phyloP scores from a whole-genome alignment of 805 yeast species.

The Saturnispora ahearnii region DNA sequence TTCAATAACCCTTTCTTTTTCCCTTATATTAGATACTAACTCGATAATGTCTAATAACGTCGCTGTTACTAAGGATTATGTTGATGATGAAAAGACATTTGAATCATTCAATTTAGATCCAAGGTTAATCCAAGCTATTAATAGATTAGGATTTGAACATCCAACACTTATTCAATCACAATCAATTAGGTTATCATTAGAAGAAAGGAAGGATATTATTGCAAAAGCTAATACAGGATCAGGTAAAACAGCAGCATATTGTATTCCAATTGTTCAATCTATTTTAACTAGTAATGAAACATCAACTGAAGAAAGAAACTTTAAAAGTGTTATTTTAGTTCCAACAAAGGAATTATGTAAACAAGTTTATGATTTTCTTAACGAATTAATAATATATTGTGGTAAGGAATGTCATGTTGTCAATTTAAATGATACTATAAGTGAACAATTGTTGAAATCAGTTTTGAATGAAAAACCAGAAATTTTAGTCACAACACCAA shows the following conservation, averaged over 20 bases:
- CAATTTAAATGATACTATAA: constrained; percentile 53
- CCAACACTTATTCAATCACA: constrained; percentile 89
- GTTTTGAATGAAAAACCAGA: constrained; percentile 70
- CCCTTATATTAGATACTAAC: too few species aligned
- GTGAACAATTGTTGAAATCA: constrained; percentile 64
- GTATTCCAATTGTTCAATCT: constrained; percentile 77
- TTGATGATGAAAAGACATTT: constrained; percentile 65
- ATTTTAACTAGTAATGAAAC: constrained; percentile 40
- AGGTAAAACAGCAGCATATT: constrained; percentile 89
- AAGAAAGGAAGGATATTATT: constrained; percentile 83
- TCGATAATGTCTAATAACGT: constrained; percentile 17
- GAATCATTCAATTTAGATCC: constrained; percentile 75
- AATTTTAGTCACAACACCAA: constrained; percentile 79
- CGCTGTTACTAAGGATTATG: constrained; percentile 59
- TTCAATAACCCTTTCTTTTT: background rate
- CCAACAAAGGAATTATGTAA: constrained; percentile 89
- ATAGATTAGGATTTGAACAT: constrained; percentile 65
- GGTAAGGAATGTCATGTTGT: constrained; percentile 53
- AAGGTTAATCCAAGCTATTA: constrained; percentile 74
- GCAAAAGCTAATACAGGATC: constrained; percentile 95
- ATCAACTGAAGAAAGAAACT: constrained; percentile 19
- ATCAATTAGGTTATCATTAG: constrained; percentile 86
- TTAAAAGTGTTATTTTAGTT: constrained; percentile 66
- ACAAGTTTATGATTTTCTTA: constrained; percentile 69
- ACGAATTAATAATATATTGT: constrained; percentile 61